Conservation (phyloP, 2,329 filamentous ascomycete species). For the Fusarium proliferatum region DNA sequence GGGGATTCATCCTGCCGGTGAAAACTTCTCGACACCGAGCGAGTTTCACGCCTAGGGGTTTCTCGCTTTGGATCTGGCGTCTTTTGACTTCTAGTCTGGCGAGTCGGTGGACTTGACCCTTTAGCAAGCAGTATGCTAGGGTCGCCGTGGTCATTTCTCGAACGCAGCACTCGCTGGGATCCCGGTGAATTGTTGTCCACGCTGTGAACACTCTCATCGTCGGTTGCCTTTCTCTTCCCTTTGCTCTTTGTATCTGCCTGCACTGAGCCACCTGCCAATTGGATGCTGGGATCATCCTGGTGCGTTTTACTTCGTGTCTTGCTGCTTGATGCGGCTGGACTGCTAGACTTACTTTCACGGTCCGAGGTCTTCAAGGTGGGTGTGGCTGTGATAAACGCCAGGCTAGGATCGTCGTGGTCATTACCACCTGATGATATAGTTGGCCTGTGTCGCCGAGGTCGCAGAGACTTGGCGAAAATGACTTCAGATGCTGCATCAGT, state of each 20-base stretch:
- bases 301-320: slow-evolving; percentile 45
- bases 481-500: slow-evolving; percentile 38
- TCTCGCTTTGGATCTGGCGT: slow-evolving; percentile 39
- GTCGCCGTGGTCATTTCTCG: slow-evolving; percentile 39
- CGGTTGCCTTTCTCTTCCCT: slow-evolving; percentile 28
- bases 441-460: slow-evolving; percentile 44
- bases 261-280: slow-evolving; percentile 34
- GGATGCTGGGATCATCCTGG: slow-evolving; percentile 40
- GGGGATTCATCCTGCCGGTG: slow-evolving; percentile 37
- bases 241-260: slow-evolving; percentile 36
- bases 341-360: slow-evolving; percentile 27
- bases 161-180: slow-evolving; percentile 45
- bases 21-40: slow-evolving; percentile 37
- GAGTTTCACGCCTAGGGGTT: slow-evolving; percentile 40
- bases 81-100: slow-evolving; percentile 36
- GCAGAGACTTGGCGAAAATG: slow-evolving; percentile 46
- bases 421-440: slow-evolving; percentile 38
- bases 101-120: slow-evolving; percentile 35
- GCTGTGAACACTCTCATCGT: slow-evolving; percentile 26
- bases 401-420: slow-evolving; percentile 46
- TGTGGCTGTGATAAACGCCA: slow-evolving; percentile 44
- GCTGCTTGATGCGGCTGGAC: slow-evolving; percentile 37
- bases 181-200: slow-evolving; percentile 35
- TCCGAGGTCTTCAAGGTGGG: slow-evolving; percentile 20
- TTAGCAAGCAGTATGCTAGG: slow-evolving; percentile 44